Evolutionary conservation across 2,329 filamentous ascomycete species (phyloP).

Genomic region (Clathrospora elynae): DNA sequence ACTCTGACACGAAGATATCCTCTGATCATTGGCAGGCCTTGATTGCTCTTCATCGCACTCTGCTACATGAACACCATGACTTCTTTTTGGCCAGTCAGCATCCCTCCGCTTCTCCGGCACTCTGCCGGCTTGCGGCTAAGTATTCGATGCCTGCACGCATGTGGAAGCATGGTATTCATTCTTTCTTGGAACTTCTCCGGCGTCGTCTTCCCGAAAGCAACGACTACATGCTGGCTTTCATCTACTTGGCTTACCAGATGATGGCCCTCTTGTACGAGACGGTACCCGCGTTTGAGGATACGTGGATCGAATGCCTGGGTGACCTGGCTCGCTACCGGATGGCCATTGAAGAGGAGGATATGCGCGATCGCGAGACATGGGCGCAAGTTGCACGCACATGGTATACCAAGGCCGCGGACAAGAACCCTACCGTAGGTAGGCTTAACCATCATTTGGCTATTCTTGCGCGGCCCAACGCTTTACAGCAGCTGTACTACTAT

Average conservation of each 20-base stretch:
- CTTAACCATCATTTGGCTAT: conserved; percentile 90
- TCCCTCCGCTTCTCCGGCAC: conserved; percentile 68
- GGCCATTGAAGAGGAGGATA: conserved; percentile 86
- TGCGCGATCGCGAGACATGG: conserved; percentile 79
- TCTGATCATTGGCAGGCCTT: conserved; percentile 82
- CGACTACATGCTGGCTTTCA: conserved; percentile 90
- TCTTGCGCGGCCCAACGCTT: conserved; percentile 68
- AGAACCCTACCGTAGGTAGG: conserved; percentile 73
- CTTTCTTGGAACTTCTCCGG: conserved; percentile 71
- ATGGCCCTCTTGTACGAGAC: conserved; percentile 87
- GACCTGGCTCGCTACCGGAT: conserved; percentile 85
- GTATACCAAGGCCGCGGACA: conserved; percentile 79
- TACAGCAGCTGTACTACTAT: conserved; percentile 76
- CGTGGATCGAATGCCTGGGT: conserved; percentile 91
- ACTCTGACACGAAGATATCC: conserved; percentile 53
- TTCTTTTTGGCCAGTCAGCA: conserved; percentile 84
- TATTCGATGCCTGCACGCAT: conserved; percentile 92
- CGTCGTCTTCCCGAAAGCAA: conserved; percentile 75
- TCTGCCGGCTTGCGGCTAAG: conserved; percentile 73
- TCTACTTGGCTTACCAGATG: conserved; percentile 88
- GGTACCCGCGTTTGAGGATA: conserved; percentile 79
- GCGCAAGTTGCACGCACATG: conserved; percentile 77
- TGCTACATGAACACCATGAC: conserved; percentile 71
- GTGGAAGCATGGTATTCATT: conserved; percentile 93
- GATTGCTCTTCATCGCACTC: conserved; percentile 78